Percentiles rank a stretch among this genome's conserved stretches.
Evolutionary conservation across 768 basidiomycete species (phyloP).

Genomic region (Paxillus involutus): DNA sequence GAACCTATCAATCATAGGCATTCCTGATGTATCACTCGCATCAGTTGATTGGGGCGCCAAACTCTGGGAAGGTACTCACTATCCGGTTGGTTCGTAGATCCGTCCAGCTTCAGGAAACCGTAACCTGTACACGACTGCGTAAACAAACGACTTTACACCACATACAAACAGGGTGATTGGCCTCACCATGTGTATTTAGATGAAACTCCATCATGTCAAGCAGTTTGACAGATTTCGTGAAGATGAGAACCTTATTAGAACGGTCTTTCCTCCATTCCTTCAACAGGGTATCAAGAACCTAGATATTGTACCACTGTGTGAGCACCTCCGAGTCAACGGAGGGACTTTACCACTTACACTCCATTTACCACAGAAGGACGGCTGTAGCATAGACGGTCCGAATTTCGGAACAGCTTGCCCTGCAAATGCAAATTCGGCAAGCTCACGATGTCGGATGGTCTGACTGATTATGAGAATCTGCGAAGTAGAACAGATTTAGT

Average conservation of each 20-base stretch:
- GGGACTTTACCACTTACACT: conserved; percentile 44
- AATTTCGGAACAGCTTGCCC: conserved; percentile 55
- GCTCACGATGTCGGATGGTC: conserved; percentile 57
- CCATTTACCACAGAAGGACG: conserved; percentile 85
- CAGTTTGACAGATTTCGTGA: conserved; percentile 90
- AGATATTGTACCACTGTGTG: neutral
- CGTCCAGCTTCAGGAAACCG: conserved; percentile 75
- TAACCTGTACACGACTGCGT: conserved; percentile 37
- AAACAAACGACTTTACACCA: neutral
- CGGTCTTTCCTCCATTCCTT: conserved; percentile 63
- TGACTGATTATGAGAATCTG: conserved; percentile 12
- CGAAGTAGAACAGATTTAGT: neutral
- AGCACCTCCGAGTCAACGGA: neutral
- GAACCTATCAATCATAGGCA: conserved; percentile 85
- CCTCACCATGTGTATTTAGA: conserved; percentile 54
- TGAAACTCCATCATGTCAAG: conserved; percentile 84
- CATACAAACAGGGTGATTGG: neutral
- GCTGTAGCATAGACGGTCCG: conserved; percentile 59
- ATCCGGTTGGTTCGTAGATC: conserved; percentile 63
- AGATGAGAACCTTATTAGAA: conserved; percentile 87
- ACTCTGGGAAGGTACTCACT: conserved; percentile 45
- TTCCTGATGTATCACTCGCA: conserved; percentile 45
- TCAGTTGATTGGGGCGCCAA: neutral
- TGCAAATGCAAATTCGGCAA: conserved; percentile 64
- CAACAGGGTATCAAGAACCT: conserved; percentile 71